A percentile compares a stretch with the other conserved stretches of the same genome.
Evolutionary conservation across 225 moss, liverwort and hornwort species (phyloP).

Genomic region (Polytrichum formosum): DNA sequence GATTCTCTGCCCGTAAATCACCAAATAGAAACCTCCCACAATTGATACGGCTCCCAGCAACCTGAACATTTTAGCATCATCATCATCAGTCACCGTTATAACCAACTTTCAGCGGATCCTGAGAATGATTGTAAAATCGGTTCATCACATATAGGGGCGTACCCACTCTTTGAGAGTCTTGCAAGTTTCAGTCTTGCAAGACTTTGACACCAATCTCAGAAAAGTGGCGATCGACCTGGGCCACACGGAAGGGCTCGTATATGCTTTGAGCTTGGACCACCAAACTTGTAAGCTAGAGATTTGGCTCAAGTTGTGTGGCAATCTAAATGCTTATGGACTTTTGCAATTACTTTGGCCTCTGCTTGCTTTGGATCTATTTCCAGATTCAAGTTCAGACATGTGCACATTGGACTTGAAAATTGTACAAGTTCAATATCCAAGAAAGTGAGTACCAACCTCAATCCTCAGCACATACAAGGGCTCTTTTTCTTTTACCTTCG

Average conservation of each 20-base stretch:
- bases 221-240: no score
- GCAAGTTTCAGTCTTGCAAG: neutral
- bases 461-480: neutral
- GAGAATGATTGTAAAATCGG: neutral
- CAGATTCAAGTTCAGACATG: no score
- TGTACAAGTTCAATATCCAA: neutral
- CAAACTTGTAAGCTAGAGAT: no score
- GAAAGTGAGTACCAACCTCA: neutral
- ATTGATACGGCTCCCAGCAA: slow-evolving; percentile 1
- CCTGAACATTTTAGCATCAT: neutral
- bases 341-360: neutral
- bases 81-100: neutral
- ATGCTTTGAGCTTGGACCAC: no score
- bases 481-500: neutral
- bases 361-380: no score
- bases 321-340: no score
- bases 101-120: neutral
- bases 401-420: neutral
- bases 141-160: no score
- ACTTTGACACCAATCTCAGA: no score
- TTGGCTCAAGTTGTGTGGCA: neutral
- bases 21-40: slow-evolving; percentile 7
- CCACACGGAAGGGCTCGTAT: no score
- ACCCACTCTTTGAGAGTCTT: neutral
- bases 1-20: neutral